A percentile compares a stretch with the other conserved stretches of the same genome.
Evolutionary conservation across 1,284 basidiomycete genomes (phyloP).

Genomic region (Cerrena zonata): DNA sequence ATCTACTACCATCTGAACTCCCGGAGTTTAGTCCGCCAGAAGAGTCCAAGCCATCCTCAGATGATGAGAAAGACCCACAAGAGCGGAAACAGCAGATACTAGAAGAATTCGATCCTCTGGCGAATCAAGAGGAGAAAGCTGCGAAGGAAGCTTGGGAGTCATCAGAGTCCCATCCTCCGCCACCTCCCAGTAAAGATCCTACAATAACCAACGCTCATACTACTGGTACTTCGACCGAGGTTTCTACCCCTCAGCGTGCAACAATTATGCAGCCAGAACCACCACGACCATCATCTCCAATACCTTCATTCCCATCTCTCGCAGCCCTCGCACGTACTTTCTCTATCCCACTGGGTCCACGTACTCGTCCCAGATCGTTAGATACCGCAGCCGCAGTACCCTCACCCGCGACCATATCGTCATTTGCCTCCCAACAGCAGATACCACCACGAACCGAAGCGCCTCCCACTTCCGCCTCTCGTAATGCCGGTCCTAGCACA

Average conservation of each 20-base stretch:
- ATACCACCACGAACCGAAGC: conserved; percentile 20
- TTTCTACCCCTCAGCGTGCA: not conserved
- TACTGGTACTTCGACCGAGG: not conserved
- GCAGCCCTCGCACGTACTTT: conserved; percentile 61
- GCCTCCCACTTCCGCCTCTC: conserved; percentile 8
- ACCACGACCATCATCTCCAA: conserved; percentile 23
- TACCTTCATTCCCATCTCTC: conserved; percentile 51
- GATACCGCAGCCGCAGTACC: conserved; percentile 46
- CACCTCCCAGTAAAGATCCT: conserved; percentile 20
- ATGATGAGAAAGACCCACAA: conserved; percentile 5
- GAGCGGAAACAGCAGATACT: conserved; percentile 37
- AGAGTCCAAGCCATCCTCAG: not conserved
- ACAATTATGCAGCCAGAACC: conserved; percentile 10
- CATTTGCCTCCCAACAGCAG: conserved; percentile 49
- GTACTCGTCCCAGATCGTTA: conserved; percentile 50
- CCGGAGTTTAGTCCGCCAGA: conserved; percentile 4
- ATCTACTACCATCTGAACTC: not conserved
- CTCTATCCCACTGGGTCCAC: conserved; percentile 42
- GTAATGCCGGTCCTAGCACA: not conserved
- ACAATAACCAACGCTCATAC: conserved; percentile 12
- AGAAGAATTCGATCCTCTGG: conserved; percentile 63
- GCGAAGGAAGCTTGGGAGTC: conserved; percentile 58
- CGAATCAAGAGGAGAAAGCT: conserved; percentile 46
- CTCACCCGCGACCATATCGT: conserved; percentile 50
- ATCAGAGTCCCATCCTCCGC: conserved; percentile 50